Evolutionary conservation across 768 basidiomycete species (phyloP).

Genomic region (Dioszegia aurantiaca): DNA sequence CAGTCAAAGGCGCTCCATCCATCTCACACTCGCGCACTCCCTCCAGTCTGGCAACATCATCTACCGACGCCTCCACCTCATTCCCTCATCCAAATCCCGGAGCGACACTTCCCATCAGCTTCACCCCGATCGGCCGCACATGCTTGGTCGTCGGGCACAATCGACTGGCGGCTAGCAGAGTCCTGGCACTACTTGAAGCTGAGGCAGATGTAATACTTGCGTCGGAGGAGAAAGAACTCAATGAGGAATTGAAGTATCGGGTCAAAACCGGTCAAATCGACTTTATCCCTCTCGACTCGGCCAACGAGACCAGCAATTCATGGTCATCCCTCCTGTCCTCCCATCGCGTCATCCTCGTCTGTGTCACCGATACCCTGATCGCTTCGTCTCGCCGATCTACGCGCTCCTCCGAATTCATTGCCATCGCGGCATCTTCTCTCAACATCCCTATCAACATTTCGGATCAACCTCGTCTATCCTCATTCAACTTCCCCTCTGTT

Average conservation of each 20-base stretch:
- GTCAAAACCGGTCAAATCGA: slow-evolving; percentile 59
- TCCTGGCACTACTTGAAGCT: slow-evolving; percentile 77
- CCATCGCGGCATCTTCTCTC: slow-evolving; percentile 58
- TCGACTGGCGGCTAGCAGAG: slow-evolving; percentile 77
- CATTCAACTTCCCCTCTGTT: slow-evolving; percentile 80
- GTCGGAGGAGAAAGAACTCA: slow-evolving; percentile 58
- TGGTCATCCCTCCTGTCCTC: slow-evolving; percentile 58
- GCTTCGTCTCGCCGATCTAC: slow-evolving; percentile 54
- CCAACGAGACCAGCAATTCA: slow-evolving; percentile 41
- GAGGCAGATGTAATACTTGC: slow-evolving; percentile 66
- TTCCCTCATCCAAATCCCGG: slow-evolving; percentile 15
- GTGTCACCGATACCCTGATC: slow-evolving; percentile 75
- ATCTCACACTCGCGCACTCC: neutral
- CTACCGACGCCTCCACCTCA: neutral
- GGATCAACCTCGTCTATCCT: slow-evolving; percentile 79
- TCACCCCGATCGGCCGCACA: slow-evolving; percentile 46
- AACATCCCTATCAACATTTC: slow-evolving; percentile 80
- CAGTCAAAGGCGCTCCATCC: neutral
- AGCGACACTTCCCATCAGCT: slow-evolving; percentile 45
- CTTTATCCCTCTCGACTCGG: slow-evolving; percentile 52
- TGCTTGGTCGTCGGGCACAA: slow-evolving; percentile 74
- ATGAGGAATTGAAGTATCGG: slow-evolving; percentile 71
- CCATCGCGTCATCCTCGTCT: slow-evolving; percentile 60
- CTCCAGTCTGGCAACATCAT: neutral
- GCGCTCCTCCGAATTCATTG: slow-evolving; percentile 62